phyloP scores from a whole-genome alignment of 2,329 filamentous ascomycete genomes.

The Fusarium temperatum region DNA sequence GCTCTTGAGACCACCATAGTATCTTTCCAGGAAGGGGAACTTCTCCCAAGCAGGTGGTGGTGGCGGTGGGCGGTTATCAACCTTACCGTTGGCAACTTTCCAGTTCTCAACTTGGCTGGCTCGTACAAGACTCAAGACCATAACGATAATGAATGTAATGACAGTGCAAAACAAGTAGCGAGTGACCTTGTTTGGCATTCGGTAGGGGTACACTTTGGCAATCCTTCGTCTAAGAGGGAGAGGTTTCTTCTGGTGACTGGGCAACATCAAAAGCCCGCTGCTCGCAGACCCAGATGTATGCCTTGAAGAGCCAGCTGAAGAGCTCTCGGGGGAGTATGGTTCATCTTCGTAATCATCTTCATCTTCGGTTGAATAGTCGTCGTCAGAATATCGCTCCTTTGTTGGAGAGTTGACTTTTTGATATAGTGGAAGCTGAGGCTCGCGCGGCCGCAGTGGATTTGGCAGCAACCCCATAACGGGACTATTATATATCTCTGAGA shows the following conservation, averaged over 20 bases:
- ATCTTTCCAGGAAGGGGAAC: slow-evolving; percentile 86
- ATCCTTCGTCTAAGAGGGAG: slow-evolving; percentile 29
- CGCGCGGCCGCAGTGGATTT: slow-evolving; percentile 58
- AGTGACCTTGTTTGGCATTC: slow-evolving; percentile 76
- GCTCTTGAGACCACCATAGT: slow-evolving; percentile 86
- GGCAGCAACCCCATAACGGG: slow-evolving; percentile 60
- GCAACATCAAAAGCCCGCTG: slow-evolving; percentile 56
- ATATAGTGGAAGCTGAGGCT: slow-evolving; percentile 61
- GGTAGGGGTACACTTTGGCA: slow-evolving; percentile 58
- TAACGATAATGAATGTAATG: slow-evolving; percentile 74
- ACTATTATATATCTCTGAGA: slow-evolving; percentile 6
- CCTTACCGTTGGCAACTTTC: slow-evolving; percentile 63
- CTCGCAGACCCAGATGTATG: slow-evolving; percentile 57
- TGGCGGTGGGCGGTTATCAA: slow-evolving; percentile 58
- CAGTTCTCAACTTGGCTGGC: slow-evolving; percentile 77
- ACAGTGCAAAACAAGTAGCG: slow-evolving; percentile 81
- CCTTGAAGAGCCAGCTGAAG: slow-evolving; percentile 63
- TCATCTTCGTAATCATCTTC: slow-evolving; percentile 56
- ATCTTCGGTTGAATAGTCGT: slow-evolving; percentile 58
- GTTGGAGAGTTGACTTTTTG: slow-evolving; percentile 53
- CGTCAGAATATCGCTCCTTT: slow-evolving; percentile 63
- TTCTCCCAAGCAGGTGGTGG: slow-evolving; percentile 81
- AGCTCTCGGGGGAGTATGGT: slow-evolving; percentile 54
- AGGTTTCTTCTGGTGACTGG: slow-evolving; percentile 47
- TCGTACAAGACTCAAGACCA: slow-evolving; percentile 79